Evolutionary conservation across 352 stramenopile species (phyloP).

Genomic region (Globisporangium paroecandrum): DNA sequence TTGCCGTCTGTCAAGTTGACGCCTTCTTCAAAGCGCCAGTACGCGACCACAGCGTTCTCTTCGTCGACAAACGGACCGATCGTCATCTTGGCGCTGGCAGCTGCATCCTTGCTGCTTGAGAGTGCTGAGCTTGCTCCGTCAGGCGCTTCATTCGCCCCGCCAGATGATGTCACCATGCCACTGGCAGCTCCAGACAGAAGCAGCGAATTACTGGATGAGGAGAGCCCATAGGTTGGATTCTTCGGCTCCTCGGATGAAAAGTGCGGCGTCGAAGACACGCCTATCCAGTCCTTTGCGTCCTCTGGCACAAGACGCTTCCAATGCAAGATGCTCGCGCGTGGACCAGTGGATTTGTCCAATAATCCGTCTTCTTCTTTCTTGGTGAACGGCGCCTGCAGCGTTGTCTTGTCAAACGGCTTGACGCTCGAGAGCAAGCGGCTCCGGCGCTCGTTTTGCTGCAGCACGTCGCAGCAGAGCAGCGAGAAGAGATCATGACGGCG

Average conservation of each 20-base stretch:
- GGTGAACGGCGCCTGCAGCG: conserved; percentile 5
- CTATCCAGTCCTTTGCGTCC: conserved; percentile 63
- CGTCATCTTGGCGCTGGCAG: conserved; percentile 38
- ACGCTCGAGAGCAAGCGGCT: conserved; percentile 58
- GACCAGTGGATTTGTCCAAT: not conserved
- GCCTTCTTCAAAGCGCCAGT: conserved; percentile 86
- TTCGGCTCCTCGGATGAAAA: conserved; percentile 54
- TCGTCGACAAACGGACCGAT: conserved; percentile 84
- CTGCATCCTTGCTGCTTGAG: not conserved
- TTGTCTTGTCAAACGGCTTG: conserved; percentile 46
- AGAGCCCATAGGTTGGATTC: conserved; percentile 51
- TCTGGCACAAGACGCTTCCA: conserved; percentile 73
- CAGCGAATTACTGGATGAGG: conserved; percentile 10
- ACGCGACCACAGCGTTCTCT: conserved; percentile 79
- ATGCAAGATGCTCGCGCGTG: conserved; percentile 36
- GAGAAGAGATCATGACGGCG: conserved; percentile 52
- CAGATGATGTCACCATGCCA: not conserved
- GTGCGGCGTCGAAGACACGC: conserved; percentile 36
- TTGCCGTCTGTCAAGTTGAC: conserved; percentile 16
- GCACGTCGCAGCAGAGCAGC: conserved; percentile 59
- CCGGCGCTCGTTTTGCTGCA: conserved; percentile 56
- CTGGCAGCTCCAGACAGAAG: not conserved
- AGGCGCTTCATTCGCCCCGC: not conserved
- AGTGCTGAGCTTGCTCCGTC: not conserved
- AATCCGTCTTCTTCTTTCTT: not conserved